phyloP scores from a whole-genome alignment of 148 eudicot genomes.

The Camellia granthamiana region DNA sequence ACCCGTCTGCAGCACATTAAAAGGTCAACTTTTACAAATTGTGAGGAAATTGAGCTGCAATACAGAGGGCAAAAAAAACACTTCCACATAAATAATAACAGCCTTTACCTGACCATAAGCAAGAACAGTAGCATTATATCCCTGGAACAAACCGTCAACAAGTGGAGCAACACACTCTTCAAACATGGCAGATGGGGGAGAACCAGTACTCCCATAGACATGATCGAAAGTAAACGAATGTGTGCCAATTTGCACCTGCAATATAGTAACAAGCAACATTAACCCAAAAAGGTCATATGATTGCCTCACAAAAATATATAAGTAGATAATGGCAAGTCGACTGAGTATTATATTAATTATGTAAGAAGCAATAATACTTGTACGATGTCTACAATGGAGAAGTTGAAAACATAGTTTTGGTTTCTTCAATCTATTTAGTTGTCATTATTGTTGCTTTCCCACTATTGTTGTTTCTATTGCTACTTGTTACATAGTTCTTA shows the following conservation, averaged over 20 bases:
- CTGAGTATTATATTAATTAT: neutral
- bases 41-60: constrained; percentile 6
- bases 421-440: neutral
- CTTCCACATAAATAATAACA: neutral
- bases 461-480: neutral
- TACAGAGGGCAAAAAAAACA: neutral
- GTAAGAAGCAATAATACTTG: neutral
- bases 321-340: neutral
- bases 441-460: neutral
- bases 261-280: constrained; percentile 1
- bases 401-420: neutral
- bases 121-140: constrained; percentile 96
- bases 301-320: neutral
- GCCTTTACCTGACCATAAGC: constrained; percentile 92
- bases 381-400: constrained; percentile 1
- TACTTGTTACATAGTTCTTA: neutral
- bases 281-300: constrained; percentile 3
- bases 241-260: constrained; percentile 90
- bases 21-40: constrained; percentile 17
- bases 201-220: constrained; percentile 82
- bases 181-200: constrained; percentile 75
- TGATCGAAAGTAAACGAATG: constrained; percentile 98
- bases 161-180: constrained; percentile 95
- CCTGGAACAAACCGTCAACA: constrained; percentile 96
- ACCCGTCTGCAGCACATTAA: constrained; percentile 69